Evolutionary conservation across 306 rosid genomes (phyloP), one percentile per base, ranked within the genome.

Genomic region (Trifolium dubium): DNA sequence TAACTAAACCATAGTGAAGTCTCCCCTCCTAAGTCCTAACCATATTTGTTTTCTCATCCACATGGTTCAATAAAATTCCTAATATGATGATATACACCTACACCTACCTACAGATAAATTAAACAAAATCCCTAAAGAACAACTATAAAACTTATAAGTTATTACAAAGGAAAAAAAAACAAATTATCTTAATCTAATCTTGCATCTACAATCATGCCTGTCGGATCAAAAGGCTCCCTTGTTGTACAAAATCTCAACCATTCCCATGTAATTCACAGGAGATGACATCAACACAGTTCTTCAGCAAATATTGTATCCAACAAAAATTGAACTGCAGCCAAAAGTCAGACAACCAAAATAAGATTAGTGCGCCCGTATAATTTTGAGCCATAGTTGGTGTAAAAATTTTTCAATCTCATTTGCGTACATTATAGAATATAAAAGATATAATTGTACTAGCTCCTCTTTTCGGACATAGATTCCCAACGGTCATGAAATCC

Each of bases 301-400:
- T 85, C 91, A 6, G 89, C 89, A 77, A 86, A 89, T 86, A 89
- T 83, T 80, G 75, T 75, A 43, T 89, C 89, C 71, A 81, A 86
- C 66, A 85, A 75, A 76, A 61, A 72, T 62, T 86, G 84, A 75
- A 89, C 93, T 86, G 89, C 87, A 70, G 18, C 54, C 54, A 66
- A 59, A 68, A 71, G 47, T 17, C 55, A 80, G 10, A 59, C 6
- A 58, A 37, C 34, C 14, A 62, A 61, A 76, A 51, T 9, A 14
- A 64, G 61, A 37, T 50, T 31, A 54, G 14, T 37, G 15, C 0
- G 55, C 61, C 61, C 19, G 6, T 54, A 1, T 62, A 71, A 53
- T 28, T 40, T 46, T 10, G 46, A 49, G 30, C 37, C 7, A 49
- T 4, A 4, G 13, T 61, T 4, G 15, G 9, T n/a, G 28, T 11